Conservation (phyloP, 306 rosid species). For the Cicer cuneatum region DNA sequence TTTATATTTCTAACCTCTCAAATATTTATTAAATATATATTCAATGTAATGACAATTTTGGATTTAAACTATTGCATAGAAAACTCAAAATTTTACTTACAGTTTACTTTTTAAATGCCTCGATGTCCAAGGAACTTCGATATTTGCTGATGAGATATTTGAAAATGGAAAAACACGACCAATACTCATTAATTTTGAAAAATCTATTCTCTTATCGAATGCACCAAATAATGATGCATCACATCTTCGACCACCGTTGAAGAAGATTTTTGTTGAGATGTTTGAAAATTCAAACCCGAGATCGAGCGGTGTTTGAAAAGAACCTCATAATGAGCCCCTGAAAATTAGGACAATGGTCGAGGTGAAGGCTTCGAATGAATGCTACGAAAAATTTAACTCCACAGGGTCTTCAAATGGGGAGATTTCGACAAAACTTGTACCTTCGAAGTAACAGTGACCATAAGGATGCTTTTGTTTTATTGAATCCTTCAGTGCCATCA, state of each 20-base stretch:
- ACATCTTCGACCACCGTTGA: constrained; percentile 51
- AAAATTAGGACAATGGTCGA: no score
- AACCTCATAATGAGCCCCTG: not conserved
- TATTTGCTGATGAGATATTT: constrained; percentile 61
- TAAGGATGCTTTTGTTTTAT: not conserved
- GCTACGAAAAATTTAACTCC: constrained; percentile 45
- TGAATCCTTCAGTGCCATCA: not conserved
- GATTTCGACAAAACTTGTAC: not conserved
- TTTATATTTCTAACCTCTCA: no score
- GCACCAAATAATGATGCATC: not conserved
- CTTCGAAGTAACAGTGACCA: not conserved
- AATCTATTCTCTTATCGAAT: constrained; percentile 35
- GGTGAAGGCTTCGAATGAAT: not conserved
- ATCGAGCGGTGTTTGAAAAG: not conserved
- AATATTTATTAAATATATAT: no score
- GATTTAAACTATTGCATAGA: no score
- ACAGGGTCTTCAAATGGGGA: not conserved
- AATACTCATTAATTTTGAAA: constrained; percentile 47
- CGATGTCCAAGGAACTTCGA: constrained; percentile 46
- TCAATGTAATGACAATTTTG: no score
- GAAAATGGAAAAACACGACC: constrained; percentile 65
- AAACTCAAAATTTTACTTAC: no score
- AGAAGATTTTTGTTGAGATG: constrained; percentile 58
- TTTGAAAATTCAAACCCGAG: not conserved
- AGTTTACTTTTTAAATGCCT: constrained; percentile 47